A percentile compares a stretch with the other conserved stretches of the same genome.
Conservation (phyloP, 1,139 yeast species). For the Yamadazyma mexicana region DNA sequence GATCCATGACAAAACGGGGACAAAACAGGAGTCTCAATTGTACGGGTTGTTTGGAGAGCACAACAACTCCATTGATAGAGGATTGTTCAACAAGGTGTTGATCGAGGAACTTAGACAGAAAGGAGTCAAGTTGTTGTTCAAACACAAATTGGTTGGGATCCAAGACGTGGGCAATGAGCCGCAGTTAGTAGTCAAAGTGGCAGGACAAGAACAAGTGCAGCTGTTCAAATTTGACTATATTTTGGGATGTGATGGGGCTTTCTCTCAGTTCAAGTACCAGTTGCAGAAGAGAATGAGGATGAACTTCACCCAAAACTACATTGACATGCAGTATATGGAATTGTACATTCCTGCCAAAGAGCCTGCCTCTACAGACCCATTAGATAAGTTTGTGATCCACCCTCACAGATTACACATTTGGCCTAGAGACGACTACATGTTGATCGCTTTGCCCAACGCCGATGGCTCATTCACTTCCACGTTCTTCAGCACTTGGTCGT, state of each 20-base stretch:
- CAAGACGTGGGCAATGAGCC: slow-evolving; percentile 25
- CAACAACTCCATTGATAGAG: slow-evolving; percentile 83
- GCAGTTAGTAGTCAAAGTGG: slow-evolving; percentile 23
- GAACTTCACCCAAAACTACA: slow-evolving; percentile 73
- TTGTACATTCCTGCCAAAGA: slow-evolving; percentile 64
- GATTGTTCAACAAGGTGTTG: slow-evolving; percentile 65
- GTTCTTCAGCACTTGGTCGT: slow-evolving; percentile 77
- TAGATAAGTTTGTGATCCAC: slow-evolving; percentile 49
- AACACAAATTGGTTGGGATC: slow-evolving; percentile 52
- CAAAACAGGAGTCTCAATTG: slow-evolving; percentile 60
- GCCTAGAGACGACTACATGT: slow-evolving; percentile 87
- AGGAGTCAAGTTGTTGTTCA: slow-evolving; percentile 51
- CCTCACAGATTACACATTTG: slow-evolving; percentile 87
- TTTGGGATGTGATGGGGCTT: slow-evolving; percentile 87
- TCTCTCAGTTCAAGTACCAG: slow-evolving; percentile 70
- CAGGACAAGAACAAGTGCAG: slow-evolving; percentile 10
- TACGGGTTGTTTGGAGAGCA: slow-evolving; percentile 86
- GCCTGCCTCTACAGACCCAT: not conserved
- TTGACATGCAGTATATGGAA: slow-evolving; percentile 84
- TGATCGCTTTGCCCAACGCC: slow-evolving; percentile 81
- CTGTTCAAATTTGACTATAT: slow-evolving; percentile 52
- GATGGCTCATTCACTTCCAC: slow-evolving; percentile 92
- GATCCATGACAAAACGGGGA: slow-evolving; percentile 74
- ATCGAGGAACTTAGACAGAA: slow-evolving; percentile 55
- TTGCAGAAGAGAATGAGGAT: slow-evolving; percentile 67